Percentiles rank a stretch among this genome's conserved stretches.
These are phyloP conservation scores for Cryptosporidium sp. DNA, from an alignment of 169 alveolate genomes.

Conservation along the genomic window DNA sequence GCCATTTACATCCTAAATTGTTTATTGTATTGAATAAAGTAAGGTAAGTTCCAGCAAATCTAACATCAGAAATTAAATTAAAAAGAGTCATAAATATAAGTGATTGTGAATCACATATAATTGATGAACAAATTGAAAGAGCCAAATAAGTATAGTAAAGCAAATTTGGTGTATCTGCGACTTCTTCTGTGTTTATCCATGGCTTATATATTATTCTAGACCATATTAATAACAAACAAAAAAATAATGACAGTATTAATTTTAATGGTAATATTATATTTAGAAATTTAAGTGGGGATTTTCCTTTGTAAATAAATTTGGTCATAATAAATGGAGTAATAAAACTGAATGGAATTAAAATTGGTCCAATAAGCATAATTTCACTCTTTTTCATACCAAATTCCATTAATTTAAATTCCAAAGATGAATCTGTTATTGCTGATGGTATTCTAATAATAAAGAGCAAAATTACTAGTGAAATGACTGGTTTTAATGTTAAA, in stretches of 20 bases:
- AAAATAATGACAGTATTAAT: conserved; percentile 39
- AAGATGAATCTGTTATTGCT: conserved; percentile 49
- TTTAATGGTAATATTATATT: conserved; percentile 43
- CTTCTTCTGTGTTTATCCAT: conserved; percentile 65
- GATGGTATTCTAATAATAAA: conserved; percentile 51
- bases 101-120: conserved; percentile 66
- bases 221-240: conserved; percentile 75
- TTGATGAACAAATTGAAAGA: conserved; percentile 52
- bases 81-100: conserved; percentile 81
- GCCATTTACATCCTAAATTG: conserved; percentile 82
- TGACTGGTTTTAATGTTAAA: conserved; percentile 19
- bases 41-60: conserved; percentile 88
- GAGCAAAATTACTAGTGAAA: background rate
- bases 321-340: conserved; percentile 80
- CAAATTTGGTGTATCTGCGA: conserved; percentile 65
- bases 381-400: conserved; percentile 76
- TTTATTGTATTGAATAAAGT: conserved; percentile 86
- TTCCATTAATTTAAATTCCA: conserved; percentile 59
- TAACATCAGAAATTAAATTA: conserved; percentile 85
- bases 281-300: conserved; percentile 75
- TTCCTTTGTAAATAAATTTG: conserved; percentile 76
- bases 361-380: conserved; percentile 75
- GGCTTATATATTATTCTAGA: conserved; percentile 77
- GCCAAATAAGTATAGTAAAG: conserved; percentile 40
- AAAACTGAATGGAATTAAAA: conserved; percentile 75